Evolutionary conservation across 805 yeast genomes (phyloP).

Genomic region (Teunomyces tritomae): DNA sequence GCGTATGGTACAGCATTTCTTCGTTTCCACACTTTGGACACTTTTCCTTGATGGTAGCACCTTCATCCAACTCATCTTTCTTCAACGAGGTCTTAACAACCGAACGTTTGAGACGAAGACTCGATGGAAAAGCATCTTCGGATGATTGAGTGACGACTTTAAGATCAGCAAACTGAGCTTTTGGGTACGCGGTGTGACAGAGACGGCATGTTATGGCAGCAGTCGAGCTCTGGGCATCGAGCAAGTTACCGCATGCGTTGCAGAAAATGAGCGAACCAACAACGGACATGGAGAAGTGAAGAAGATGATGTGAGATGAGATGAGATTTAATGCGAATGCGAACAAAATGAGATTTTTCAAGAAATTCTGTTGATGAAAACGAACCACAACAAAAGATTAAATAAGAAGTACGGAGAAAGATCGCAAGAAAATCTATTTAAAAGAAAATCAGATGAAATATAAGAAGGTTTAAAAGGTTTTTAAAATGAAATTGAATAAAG

Average conservation of each 20-base stretch:
- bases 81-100: conserved; percentile 84
- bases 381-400: too few species aligned
- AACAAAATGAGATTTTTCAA: background rate
- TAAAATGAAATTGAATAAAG: too few species aligned
- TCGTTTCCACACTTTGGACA: conserved; percentile 99
- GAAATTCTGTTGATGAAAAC: background rate
- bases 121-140: conserved; percentile 91
- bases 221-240: conserved; percentile 60
- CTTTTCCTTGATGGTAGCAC: conserved; percentile 94
- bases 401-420: too few species aligned
- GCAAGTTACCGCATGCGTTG: conserved; percentile 84
- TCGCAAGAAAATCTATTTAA: too few species aligned
- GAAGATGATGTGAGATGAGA: background rate
- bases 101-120: conserved; percentile 75
- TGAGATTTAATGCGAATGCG: background rate
- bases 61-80: conserved; percentile 80
- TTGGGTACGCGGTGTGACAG: conserved; percentile 43
- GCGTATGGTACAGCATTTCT: conserved; percentile 96
- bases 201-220: conserved; percentile 55
- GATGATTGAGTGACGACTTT: conserved; percentile 86
- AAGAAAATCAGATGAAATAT: too few species aligned
- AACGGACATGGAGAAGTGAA: conserved; percentile 67
- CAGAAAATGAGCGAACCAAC: conserved; percentile 96
- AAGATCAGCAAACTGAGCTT: conserved; percentile 64
- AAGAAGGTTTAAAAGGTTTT: too few species aligned